Evolutionary conservation across 2,329 filamentous ascomycete genomes (phyloP), one percentile per base, ranked within the genome.

Genomic region (Ceratocystis diversiconidia): DNA sequence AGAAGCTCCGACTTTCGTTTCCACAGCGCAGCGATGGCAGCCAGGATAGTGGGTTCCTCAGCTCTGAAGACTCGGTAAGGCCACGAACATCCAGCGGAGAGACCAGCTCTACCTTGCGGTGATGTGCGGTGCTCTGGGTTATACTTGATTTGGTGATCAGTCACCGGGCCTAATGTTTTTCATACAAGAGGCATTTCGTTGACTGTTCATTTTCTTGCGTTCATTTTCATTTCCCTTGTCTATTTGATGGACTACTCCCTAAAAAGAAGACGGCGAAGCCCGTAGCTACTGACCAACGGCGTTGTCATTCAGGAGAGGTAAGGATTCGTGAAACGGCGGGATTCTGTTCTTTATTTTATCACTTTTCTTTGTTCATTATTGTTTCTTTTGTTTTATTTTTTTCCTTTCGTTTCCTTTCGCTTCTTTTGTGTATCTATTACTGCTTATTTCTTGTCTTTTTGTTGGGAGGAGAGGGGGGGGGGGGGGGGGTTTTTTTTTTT

Each of bases 1-100:
- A 90, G 73, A 88, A 87, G 73, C 79, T 90, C 62, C 76, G 80
- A 60, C 74, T 85, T 43, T 78, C 72, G 8, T 75, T 73, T 70
- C 72, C 75, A 43, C 70, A 72, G 41, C 70, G 69, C 17, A 72
- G 73, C 3, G 73, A 69, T 63, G 68, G 61, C 12, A 57, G 61
- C 36, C 55, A 64, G 19, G 65, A 68, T 17, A 55, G 65, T 43
- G 43, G 59, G 17, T 62, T 65, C 22, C 17, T 61, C 48, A 61
- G 61, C 44, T 65, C 60, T 5, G 61, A 69, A 32, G 70, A 70
- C 32, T 72, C 73, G 46, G 73, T 72, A 62, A 69, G 71, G 61
- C 73, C 71, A 50, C 71, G 70, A 66, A 76, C 73, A 64, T 72
- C 71, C 32, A 74, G 73, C 41, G 74, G 71, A 62, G 74, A 73